phyloP scores from a whole-genome alignment of 768 basidiomycete genomes.

The Suillus discolor region DNA sequence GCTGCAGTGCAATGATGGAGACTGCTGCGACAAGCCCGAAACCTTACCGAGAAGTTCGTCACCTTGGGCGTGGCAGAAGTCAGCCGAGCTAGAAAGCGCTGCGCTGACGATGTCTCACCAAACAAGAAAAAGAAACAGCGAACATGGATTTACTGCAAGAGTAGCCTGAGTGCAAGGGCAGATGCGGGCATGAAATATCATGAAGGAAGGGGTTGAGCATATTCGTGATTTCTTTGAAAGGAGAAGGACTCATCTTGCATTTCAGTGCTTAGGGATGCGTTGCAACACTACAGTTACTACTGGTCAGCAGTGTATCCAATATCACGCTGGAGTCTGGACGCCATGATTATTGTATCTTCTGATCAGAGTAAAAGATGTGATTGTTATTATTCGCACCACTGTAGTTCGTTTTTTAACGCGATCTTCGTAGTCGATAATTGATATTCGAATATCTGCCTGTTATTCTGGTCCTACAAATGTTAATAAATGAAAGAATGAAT shows the following conservation, averaged over 20 bases:
- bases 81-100: background rate
- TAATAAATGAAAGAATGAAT: no score
- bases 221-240: background rate
- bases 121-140: background rate
- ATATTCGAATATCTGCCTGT: background rate
- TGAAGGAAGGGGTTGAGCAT: background rate
- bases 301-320: no score
- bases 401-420: background rate
- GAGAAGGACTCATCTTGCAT: no score
- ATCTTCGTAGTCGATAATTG: background rate
- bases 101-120: background rate
- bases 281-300: no score
- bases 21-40: background rate
- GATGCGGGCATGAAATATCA: background rate
- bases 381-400: background rate
- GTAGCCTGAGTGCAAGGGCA: background rate
- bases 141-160: background rate
- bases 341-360: background rate
- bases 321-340: background rate
- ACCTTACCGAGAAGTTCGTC: background rate
- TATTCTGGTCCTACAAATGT: background rate
- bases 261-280: no score
- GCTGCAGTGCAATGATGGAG: background rate
- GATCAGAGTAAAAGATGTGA: background rate
- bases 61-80: background rate